These are phyloP conservation scores for Xylaria sp. DNA, from an alignment of 2,329 filamentous ascomycete species.

Conservation along the genomic window DNA sequence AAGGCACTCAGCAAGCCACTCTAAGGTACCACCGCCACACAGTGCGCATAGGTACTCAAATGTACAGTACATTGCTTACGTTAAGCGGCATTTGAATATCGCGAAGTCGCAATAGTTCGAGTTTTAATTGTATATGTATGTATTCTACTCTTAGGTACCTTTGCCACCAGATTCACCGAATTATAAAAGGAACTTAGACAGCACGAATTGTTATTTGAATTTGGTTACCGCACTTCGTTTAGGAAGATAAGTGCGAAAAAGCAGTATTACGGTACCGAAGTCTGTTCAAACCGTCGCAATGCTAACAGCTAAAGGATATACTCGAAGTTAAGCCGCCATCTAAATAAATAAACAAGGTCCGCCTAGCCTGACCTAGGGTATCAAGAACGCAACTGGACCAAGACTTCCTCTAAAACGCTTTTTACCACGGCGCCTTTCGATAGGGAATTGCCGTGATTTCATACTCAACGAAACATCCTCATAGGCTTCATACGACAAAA, in stretches of 20 bases:
- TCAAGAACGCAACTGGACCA: constrained; percentile 28
- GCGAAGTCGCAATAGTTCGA: no score
- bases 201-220: background rate
- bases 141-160: background rate
- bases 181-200: background rate
- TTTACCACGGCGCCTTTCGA: constrained; percentile 18
- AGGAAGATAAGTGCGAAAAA: background rate
- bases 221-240: background rate
- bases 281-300: constrained; percentile 1
- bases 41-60: background rate
- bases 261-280: background rate
- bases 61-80: no score
- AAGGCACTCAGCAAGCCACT: background rate
- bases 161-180: no score
- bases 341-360: constrained; percentile 23
- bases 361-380: constrained; percentile 33
- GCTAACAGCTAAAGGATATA: constrained; percentile 15
- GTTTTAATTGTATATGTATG: no score
- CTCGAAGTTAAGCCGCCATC: constrained; percentile 17
- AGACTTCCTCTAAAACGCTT: constrained; percentile 22
- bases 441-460: constrained; percentile 33
- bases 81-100: no score
- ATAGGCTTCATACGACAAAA: constrained; percentile 27
- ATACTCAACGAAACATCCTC: constrained; percentile 29
- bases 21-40: background rate